These are phyloP conservation scores for Ciborinia camelliae DNA, from an alignment of 2,329 filamentous ascomycete species.

Conservation along the genomic window DNA sequence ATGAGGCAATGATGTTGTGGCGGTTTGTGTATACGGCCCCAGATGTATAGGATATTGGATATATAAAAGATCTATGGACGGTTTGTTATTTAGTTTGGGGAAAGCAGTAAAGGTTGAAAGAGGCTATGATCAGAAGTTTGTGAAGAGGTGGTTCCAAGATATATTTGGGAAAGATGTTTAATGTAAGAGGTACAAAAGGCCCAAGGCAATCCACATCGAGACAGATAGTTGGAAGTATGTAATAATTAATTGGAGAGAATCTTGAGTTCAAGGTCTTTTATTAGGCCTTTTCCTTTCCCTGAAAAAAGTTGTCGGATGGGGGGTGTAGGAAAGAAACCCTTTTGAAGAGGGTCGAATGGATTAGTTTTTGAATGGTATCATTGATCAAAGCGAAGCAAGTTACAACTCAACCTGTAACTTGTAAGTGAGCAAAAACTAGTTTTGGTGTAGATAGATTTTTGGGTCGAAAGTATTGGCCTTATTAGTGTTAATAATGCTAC, in stretches of 20 bases:
- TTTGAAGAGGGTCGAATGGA: neutral
- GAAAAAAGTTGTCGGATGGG: conserved; percentile 28
- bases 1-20: conserved; percentile 12
- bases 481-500: neutral
- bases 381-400: neutral
- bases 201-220: neutral
- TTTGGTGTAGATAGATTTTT: neutral
- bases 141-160: neutral
- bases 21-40: neutral
- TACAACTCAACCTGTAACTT: too few species aligned
- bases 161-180: conserved; percentile 9
- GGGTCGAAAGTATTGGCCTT: neutral
- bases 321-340: neutral
- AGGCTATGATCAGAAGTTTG: conserved; percentile 7
- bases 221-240: conserved; percentile 1
- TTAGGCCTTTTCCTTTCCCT: neutral
- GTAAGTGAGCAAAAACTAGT: neutral
- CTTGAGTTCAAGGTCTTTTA: conserved; percentile 17
- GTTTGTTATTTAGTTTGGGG: neutral
- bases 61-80: neutral
- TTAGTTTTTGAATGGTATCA: neutral
- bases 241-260: conserved; percentile 8
- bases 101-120: neutral
- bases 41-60: neutral
- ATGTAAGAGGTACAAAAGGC: neutral